Conservation (phyloP, 192 early-diverging fungal genomes). For the Mortierella claussenii region DNA sequence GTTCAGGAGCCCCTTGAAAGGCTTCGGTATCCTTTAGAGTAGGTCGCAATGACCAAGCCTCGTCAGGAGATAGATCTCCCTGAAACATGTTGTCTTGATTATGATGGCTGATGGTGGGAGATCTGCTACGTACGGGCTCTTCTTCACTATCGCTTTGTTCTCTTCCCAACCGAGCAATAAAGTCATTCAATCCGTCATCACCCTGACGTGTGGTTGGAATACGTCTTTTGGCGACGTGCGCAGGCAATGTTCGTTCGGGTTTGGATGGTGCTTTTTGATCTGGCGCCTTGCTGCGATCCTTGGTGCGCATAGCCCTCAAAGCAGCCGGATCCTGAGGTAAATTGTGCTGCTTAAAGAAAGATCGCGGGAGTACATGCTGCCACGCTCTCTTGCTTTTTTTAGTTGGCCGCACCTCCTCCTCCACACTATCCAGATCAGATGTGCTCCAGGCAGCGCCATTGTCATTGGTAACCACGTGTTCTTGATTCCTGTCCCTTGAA, state of each 20-base stretch:
- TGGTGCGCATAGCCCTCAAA: conserved; percentile 14
- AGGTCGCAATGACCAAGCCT: not conserved
- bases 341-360: conserved; percentile 21
- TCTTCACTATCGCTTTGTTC: conserved; percentile 22
- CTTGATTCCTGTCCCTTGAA: too few species aligned
- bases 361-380: conserved; percentile 30
- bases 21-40: conserved; percentile 1
- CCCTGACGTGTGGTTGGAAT: conserved; percentile 14
- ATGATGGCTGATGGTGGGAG: not conserved
- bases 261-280: not conserved
- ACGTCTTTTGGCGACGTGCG: conserved; percentile 39
- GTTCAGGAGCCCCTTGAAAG: not conserved
- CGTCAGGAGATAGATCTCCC: not conserved
- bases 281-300: not conserved
- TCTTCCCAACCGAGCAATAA: conserved; percentile 28
- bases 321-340: conserved; percentile 17
- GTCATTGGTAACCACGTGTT: too few species aligned
- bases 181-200: conserved; percentile 3
- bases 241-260: not conserved
- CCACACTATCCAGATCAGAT: too few species aligned
- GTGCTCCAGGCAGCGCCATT: too few species aligned
- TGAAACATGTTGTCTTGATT: not conserved
- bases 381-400: conserved; percentile 7
- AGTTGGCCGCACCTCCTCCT: not conserved
- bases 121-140: not conserved